Percentiles rank a stretch among this genome's conserved stretches.
phyloP scores from a whole-genome alignment of 352 stramenopile species.

The Phytophthora sp. region DNA sequence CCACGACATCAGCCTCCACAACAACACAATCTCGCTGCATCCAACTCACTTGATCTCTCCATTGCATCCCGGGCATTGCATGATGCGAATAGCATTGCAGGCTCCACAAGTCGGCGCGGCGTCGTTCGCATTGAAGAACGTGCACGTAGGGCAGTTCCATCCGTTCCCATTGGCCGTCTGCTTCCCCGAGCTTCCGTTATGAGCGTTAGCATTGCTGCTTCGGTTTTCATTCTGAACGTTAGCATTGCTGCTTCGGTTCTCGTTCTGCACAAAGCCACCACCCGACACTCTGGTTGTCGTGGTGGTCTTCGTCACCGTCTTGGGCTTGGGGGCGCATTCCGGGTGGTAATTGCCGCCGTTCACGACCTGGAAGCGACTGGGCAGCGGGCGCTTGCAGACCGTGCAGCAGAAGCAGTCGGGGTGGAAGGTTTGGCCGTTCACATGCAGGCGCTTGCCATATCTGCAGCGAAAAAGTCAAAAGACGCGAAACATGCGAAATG shows the following conservation, averaged over 20 bases:
- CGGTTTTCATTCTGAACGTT: constrained; percentile 10
- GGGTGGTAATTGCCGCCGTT: constrained; percentile 46
- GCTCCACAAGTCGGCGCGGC: constrained; percentile 27
- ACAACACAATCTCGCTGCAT: background rate
- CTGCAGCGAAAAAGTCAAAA: constrained; percentile 10
- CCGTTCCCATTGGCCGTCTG: constrained; percentile 3
- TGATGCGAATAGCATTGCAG: constrained; percentile 27
- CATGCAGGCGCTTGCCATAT: constrained; percentile 48
- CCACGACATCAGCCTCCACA: background rate
- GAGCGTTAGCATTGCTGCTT: background rate
- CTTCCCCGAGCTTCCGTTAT: background rate
- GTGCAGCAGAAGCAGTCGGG: constrained; percentile 58
- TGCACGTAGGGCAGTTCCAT: constrained; percentile 45
- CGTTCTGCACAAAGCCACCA: background rate
- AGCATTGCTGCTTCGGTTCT: constrained; percentile 20
- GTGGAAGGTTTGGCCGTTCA: constrained; percentile 49
- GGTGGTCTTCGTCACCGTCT: constrained; percentile 14
- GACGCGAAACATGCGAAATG: constrained; percentile 7
- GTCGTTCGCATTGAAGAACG: constrained; percentile 41
- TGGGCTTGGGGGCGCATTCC: constrained; percentile 40
- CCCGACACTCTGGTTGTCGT: constrained; percentile 15
- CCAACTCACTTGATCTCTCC: constrained; percentile 34
- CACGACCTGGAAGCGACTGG: constrained; percentile 48
- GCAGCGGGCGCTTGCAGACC: constrained; percentile 36
- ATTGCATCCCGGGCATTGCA: constrained; percentile 35